Percentiles rank a stretch among this genome's conserved stretches.
phyloP scores from a whole-genome alignment of 805 yeast species.

The Metschnikowia sp. region DNA sequence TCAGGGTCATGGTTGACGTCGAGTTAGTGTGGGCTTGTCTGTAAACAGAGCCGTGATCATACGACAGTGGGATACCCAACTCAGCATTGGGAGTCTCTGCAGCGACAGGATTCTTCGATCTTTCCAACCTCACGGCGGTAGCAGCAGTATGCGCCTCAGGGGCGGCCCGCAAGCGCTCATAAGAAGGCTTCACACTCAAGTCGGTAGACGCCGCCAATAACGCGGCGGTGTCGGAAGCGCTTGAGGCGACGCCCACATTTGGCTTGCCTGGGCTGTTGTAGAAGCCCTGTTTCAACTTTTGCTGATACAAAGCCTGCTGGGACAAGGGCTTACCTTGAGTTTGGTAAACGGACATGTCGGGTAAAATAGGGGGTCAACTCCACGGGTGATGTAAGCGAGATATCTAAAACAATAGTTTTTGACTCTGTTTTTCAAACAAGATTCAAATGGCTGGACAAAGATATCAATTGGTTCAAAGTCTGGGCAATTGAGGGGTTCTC shows the following conservation, averaged over 20 bases:
- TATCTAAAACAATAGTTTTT: too few species aligned
- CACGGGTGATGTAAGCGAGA: too few species aligned
- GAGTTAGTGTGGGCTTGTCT: slow-evolving; percentile 38
- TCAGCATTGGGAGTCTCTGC: slow-evolving; percentile 41
- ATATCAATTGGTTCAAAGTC: too few species aligned
- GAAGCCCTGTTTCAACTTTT: slow-evolving; percentile 66
- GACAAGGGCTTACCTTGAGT: slow-evolving; percentile 68
- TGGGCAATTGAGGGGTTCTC: not conserved
- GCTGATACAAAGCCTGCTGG: slow-evolving; percentile 71
- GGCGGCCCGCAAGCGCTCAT: slow-evolving; percentile 53
- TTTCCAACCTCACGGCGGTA: slow-evolving; percentile 37
- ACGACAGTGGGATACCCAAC: slow-evolving; percentile 29
- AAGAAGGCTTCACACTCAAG: slow-evolving; percentile 56
- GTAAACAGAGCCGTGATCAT: slow-evolving; percentile 29
- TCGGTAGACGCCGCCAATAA: slow-evolving; percentile 67
- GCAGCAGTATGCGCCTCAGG: slow-evolving; percentile 69
- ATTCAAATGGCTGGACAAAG: too few species aligned
- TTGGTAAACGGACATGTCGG: slow-evolving; percentile 53
- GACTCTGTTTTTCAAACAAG: too few species aligned
- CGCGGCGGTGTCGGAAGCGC: slow-evolving; percentile 76
- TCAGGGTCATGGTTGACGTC: slow-evolving; percentile 40
- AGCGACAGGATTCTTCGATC: slow-evolving; percentile 39
- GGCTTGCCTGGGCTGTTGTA: slow-evolving; percentile 48
- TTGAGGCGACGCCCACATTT: slow-evolving; percentile 60
- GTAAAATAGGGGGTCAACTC: too few species aligned